Base-by-base conservation (phyloP, 306 rosid species). In the Vigna mungo region DNA sequence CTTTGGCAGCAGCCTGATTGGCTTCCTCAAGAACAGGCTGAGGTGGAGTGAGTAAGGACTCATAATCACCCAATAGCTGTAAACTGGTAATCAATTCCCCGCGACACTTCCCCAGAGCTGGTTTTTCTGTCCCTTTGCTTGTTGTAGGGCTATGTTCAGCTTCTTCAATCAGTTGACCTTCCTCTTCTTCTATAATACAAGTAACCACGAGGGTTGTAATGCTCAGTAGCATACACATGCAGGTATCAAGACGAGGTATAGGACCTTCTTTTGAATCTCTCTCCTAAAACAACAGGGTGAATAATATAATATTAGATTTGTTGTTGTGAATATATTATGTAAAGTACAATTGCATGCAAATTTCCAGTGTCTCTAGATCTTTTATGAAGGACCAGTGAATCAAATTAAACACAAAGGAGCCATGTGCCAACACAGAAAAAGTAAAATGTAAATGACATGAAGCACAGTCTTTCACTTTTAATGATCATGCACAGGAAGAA, bases 1-100 rank as follows among this genome's bases (percentile, higher is more conserved):
- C 97, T 87, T 92, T 94, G 78, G 88, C 87, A 71, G 97, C 96
- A 86, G 98, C 98, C 85, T 94, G 91, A 89, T 94, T 94, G 76
- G 88, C 97, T 54, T 76, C 89, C 53, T 55, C 73, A 79, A 59
- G 67, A 84, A 88, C 85, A 82, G 85, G 78, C 76, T 84, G 90
- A 78, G 97, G 96, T 56, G 97, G 86, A 69, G 81, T 82, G 78
- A 94, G 76, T 77, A 94, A 89, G 87, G 73, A 59, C 67, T 86
- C 89, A 69, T 85, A 89, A 74, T 92, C 88, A 56, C 98, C 96
- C 86, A 94, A 84, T 71, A 76, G 78, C 86, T 90, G 94, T 83
- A 94, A 89, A 86, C 97, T 78, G 71, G 85, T 83, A 64, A 90
- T 76, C 85, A 94, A 78, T 75, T 87, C 96, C 74, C 81, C 81